phyloP scores from a whole-genome alignment of 192 early-diverging fungal genomes.

The Umbelopsis ramanniana region DNA sequence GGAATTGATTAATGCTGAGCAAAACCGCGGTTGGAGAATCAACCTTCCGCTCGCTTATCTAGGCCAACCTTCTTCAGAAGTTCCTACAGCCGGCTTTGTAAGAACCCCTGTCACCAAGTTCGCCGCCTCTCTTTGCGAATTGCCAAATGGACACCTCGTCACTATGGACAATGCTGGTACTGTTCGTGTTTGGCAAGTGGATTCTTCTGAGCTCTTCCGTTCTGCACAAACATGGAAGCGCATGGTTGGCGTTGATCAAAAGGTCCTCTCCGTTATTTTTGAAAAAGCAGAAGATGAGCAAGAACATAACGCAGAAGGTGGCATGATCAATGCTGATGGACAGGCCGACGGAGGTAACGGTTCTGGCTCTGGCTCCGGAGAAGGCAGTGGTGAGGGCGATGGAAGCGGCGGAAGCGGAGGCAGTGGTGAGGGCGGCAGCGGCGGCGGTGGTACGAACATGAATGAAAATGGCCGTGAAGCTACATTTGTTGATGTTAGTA shows the following conservation, averaged over 20 bases:
- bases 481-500: constrained; percentile 60
- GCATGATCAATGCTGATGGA: constrained; percentile 26
- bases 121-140: constrained; percentile 56
- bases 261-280: constrained; percentile 57
- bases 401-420: constrained; percentile 54
- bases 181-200: constrained; percentile 64
- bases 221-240: constrained; percentile 64
- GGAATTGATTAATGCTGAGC: constrained; percentile 55
- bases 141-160: constrained; percentile 54
- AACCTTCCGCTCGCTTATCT: constrained; percentile 53
- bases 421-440: constrained; percentile 36
- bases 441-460: constrained; percentile 36
- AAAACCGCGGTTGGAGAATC: constrained; percentile 56
- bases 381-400: constrained; percentile 47
- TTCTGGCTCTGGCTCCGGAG: constrained; percentile 42
- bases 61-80: constrained; percentile 26
- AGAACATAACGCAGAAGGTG: constrained; percentile 28
- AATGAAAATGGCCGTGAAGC: constrained; percentile 54
- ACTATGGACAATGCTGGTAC: constrained; percentile 64
- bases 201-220: constrained; percentile 53
- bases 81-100: constrained; percentile 45
- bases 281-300: constrained; percentile 50
- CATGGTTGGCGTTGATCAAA: constrained; percentile 62
- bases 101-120: constrained; percentile 47
- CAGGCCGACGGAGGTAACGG: constrained; percentile 40